Conservation (phyloP, 164 flowering plant species). For the Annona cherimola region DNA sequence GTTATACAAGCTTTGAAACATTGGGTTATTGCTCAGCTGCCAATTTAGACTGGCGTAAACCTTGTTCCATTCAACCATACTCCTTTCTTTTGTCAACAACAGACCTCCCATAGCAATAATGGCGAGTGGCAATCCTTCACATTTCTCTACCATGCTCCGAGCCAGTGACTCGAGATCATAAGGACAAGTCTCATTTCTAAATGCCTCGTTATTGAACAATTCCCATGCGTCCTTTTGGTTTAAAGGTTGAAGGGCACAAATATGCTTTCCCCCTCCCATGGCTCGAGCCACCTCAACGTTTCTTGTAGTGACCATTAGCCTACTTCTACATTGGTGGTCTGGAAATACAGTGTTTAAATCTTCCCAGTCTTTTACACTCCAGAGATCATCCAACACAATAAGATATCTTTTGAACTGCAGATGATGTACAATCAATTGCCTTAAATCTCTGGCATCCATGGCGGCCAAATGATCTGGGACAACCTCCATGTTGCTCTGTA, state of each 20-base stretch:
- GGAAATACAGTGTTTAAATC: background rate
- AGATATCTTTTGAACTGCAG: slow-evolving; percentile 17
- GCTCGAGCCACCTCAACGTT: slow-evolving; percentile 27
- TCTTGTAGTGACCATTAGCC: slow-evolving; percentile 32
- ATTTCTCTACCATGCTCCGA: slow-evolving; percentile 10
- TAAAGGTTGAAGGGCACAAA: slow-evolving; percentile 1
- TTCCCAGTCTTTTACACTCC: slow-evolving; percentile 9
- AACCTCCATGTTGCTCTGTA: background rate
- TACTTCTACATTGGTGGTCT: slow-evolving; percentile 16
- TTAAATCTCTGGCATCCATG: background rate
- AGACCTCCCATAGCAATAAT: slow-evolving; percentile 17
- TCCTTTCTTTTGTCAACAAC: background rate
- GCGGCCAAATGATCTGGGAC: too few relatives aligned
- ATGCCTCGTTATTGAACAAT: slow-evolving; percentile 6
- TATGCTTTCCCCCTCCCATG: slow-evolving; percentile 12
- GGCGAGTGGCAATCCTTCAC: slow-evolving; percentile 25
- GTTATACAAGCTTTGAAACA: background rate
- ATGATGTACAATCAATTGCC: background rate
- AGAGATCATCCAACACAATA: slow-evolving; percentile 46
- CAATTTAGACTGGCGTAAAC: slow-evolving; percentile 8
- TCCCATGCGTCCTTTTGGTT: background rate
- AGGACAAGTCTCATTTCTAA: slow-evolving; percentile 1
- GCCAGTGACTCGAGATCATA: background rate
- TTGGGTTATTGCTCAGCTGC: slow-evolving; percentile 13
- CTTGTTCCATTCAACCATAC: slow-evolving; percentile 10